phyloP scores from a whole-genome alignment of 768 basidiomycete genomes.

The Hypsizygus marmoreus region DNA sequence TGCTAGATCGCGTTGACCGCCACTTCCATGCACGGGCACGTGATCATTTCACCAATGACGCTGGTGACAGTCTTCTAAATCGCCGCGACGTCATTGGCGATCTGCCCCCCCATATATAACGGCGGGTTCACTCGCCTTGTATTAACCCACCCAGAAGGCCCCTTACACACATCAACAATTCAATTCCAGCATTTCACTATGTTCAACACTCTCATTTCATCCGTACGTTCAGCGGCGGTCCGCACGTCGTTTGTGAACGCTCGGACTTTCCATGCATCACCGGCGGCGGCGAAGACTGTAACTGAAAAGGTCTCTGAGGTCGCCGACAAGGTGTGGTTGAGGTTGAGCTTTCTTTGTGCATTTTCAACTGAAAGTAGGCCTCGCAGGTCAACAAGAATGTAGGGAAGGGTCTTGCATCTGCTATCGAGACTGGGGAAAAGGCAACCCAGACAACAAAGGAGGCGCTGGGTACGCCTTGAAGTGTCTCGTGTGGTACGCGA shows the following conservation, averaged over 20 bases:
- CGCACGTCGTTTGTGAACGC: constrained; percentile 11
- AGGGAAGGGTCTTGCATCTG: constrained; percentile 46
- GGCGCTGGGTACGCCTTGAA: constrained; percentile 34
- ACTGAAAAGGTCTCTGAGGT: constrained; percentile 47
- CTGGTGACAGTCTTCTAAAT: constrained; percentile 1
- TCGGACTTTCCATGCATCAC: constrained; percentile 37
- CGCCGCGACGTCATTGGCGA: constrained; percentile 11
- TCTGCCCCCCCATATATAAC: neutral
- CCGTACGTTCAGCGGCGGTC: constrained; percentile 9
- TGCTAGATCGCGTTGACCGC: too few species aligned
- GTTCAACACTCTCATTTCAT: constrained; percentile 12
- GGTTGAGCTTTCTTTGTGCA: too few species aligned
- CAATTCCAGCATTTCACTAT: constrained; percentile 4
- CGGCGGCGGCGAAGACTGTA: constrained; percentile 37
- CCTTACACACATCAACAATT: neutral
- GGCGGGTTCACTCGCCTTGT: neutral
- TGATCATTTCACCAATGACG: constrained; percentile 13
- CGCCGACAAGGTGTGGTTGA: constrained; percentile 44
- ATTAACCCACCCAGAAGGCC: neutral
- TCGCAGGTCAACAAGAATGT: constrained; percentile 49
- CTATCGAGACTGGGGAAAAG: constrained; percentile 49
- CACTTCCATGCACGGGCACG: neutral
- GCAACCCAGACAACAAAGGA: constrained; percentile 42
- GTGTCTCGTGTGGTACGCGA: neutral
- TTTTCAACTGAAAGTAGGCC: too few species aligned